Evolutionary conservation across 129 eudicot species (phyloP).

Genomic region (Artemisia argyi): DNA sequence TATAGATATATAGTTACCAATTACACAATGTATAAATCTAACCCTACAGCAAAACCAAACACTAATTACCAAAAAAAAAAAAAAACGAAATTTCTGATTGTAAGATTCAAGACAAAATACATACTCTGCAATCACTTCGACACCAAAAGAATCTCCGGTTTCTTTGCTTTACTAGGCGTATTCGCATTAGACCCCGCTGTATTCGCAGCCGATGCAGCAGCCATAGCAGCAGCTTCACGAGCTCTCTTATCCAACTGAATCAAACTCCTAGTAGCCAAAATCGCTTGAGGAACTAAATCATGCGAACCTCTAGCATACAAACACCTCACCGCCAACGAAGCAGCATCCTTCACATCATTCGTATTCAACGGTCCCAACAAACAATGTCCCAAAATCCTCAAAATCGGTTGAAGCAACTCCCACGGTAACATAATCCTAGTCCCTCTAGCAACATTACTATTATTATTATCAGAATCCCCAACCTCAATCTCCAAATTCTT

Average conservation of each 20-base stretch:
- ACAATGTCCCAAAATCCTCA: slow-evolving; percentile 89
- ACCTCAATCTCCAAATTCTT: slow-evolving; percentile 38
- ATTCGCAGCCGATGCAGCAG: slow-evolving; percentile 39
- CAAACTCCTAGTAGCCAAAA: slow-evolving; percentile 80
- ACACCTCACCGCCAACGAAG: slow-evolving; percentile 68
- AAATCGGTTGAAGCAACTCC: slow-evolving; percentile 70
- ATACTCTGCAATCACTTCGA: slow-evolving; percentile 65
- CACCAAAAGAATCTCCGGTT: slow-evolving; percentile 86
- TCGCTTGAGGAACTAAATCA: slow-evolving; percentile 88
- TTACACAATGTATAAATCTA: slow-evolving; percentile 35
- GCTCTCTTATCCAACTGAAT: slow-evolving; percentile 76
- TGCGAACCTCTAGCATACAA: slow-evolving; percentile 87
- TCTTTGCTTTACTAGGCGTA: slow-evolving; percentile 88
- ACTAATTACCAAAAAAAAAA: slow-evolving; percentile 22
- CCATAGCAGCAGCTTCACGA: slow-evolving; percentile 57
- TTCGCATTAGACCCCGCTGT: slow-evolving; percentile 58
- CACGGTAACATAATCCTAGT: slow-evolving; percentile 69
- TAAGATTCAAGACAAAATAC: slow-evolving; percentile 22
- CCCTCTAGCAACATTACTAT: slow-evolving; percentile 21
- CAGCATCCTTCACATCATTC: slow-evolving; percentile 72
- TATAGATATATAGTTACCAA: slow-evolving; percentile 27
- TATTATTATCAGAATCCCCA: slow-evolving; percentile 15
- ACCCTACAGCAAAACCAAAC: slow-evolving; percentile 34
- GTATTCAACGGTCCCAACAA: slow-evolving; percentile 70
- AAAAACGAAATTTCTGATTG: slow-evolving; percentile 11